Base-by-base conservation (phyloP, 73 alveolate genomes). In the Paramecium tetraurelia region DNA sequence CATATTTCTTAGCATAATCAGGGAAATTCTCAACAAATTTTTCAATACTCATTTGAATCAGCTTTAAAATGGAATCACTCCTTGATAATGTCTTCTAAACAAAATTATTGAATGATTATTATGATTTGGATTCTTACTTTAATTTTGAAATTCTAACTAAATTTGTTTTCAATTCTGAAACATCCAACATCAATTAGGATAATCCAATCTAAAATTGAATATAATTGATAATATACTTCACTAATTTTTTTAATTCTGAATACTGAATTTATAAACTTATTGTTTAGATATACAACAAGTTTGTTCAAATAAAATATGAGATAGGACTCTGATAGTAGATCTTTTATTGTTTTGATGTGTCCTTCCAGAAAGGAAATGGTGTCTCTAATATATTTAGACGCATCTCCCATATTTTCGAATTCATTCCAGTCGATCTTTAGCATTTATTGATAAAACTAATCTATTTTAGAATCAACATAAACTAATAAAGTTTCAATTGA, bases 221-320 rank as follows among this genome's bases (percentile, higher is more conserved):
- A 16, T 75, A 0, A 14, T 5, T 31, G 35, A 72, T 72, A n/a
- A 38, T 7, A 22, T 75, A 80, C 92, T 71, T 89, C 94, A 44
- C 94, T 83, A 9, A 89, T 53, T 29, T 77, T 70, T 33, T 69
- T 89, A 1, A 89, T 38, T 22, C 87, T 69, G 16, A 70, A 89
- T 10, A 89, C 94, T 12, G 94, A 70, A 71, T 89, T 89, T 22
- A 89, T 46, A 63, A 89, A 89, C 31, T 89, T 89, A 46, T 68
- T 70, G 72, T 89, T 89, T 12, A 89, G 24, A 33, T 71, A 40
- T 1, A 89, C 70, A 22, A 83, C 94, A 10, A 89, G 58, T 69
- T 89, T 89, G 14, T 89, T 89, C 59, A 89, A 72, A 33, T 89
- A 89, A 40, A 89, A 89, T 77, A 89, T 70, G 11, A 89, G 63